Percentiles rank a stretch among this genome's conserved stretches.
Conservation (phyloP, 371 early-diverging fungal species). For the Lichtheimia ramosa region DNA sequence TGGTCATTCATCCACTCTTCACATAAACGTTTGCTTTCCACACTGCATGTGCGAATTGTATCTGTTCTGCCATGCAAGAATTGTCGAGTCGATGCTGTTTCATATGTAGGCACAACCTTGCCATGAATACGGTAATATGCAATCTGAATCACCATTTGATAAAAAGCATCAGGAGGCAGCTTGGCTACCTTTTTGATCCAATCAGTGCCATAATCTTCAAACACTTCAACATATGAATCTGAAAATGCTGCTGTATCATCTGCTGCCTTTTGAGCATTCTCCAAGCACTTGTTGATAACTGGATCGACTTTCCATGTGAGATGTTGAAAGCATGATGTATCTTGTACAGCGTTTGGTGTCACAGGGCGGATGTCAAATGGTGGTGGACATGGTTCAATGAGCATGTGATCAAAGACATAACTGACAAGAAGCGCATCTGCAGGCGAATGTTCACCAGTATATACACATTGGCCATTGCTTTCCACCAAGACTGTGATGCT, state of each 20-base stretch:
- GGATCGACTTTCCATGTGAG: slow-evolving; percentile 29
- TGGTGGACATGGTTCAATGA: slow-evolving; percentile 30
- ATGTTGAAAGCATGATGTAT: neutral
- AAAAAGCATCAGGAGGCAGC: slow-evolving; percentile 83
- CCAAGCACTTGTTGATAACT: slow-evolving; percentile 38
- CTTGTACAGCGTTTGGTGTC: slow-evolving; percentile 5
- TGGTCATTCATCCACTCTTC: slow-evolving; percentile 43
- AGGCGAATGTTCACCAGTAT: slow-evolving; percentile 86
- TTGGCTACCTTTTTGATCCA: slow-evolving; percentile 66
- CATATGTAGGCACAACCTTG: slow-evolving; percentile 71
- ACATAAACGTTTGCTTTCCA: slow-evolving; percentile 65
- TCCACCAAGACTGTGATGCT: slow-evolving; percentile 63
- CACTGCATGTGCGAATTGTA: slow-evolving; percentile 74
- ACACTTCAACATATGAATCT: slow-evolving; percentile 64
- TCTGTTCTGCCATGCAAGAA: slow-evolving; percentile 87
- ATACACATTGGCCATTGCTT: slow-evolving; percentile 54
- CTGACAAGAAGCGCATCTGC: slow-evolving; percentile 69
- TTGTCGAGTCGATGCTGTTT: slow-evolving; percentile 79
- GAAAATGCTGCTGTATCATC: slow-evolving; percentile 56
- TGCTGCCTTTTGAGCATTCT: slow-evolving; percentile 51
- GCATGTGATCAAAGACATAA: slow-evolving; percentile 51
- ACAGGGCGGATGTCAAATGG: slow-evolving; percentile 1
- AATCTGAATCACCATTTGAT: slow-evolving; percentile 86
- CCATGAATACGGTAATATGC: slow-evolving; percentile 77
- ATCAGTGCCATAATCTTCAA: slow-evolving; percentile 39